Conservation (phyloP, 345 rosid genomes). For the Noccaea bulbosa region DNA sequence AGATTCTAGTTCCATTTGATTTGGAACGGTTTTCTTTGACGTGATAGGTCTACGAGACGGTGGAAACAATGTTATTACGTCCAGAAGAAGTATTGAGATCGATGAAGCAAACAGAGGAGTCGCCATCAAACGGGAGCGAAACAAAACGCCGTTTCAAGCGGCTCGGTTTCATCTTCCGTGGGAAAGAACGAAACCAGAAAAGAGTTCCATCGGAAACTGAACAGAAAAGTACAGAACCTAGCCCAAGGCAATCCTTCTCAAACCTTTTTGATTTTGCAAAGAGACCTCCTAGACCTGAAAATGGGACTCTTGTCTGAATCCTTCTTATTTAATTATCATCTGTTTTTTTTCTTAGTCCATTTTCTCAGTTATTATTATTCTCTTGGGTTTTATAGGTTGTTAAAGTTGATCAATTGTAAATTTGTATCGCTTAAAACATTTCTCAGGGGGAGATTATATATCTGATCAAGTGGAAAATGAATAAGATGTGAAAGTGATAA, state of each 20-base stretch:
- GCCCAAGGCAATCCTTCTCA: conserved; percentile 64
- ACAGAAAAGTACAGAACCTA: conserved; percentile 53
- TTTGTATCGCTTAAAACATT: conserved; percentile 27
- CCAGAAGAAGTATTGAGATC: conserved; percentile 74
- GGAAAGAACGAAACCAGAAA: conserved; percentile 59
- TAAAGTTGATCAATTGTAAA: conserved; percentile 45
- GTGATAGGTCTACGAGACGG: conserved; percentile 78
- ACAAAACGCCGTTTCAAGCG: conserved; percentile 62
- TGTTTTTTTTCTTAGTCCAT: conserved; percentile 12
- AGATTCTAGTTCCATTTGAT: no score
- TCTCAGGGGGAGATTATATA: conserved; percentile 2
- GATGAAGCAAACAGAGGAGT: conserved; percentile 54
- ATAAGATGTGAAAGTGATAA: neutral
- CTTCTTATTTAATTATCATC: neutral
- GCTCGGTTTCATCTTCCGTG: conserved; percentile 72
- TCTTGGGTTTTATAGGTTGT: conserved; percentile 16
- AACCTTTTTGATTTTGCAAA: conserved; percentile 80
- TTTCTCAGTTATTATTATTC: conserved; percentile 9
- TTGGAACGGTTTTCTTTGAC: conserved; percentile 6
- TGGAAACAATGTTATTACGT: conserved; percentile 70
- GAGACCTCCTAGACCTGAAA: conserved; percentile 70
- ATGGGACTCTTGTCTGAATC: conserved; percentile 61
- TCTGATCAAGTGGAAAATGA: conserved; percentile 24
- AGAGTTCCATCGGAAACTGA: conserved; percentile 49
- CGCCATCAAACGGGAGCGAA: conserved; percentile 47